phyloP scores from a whole-genome alignment of 1,139 yeast species.

The Pichia sp. region DNA sequence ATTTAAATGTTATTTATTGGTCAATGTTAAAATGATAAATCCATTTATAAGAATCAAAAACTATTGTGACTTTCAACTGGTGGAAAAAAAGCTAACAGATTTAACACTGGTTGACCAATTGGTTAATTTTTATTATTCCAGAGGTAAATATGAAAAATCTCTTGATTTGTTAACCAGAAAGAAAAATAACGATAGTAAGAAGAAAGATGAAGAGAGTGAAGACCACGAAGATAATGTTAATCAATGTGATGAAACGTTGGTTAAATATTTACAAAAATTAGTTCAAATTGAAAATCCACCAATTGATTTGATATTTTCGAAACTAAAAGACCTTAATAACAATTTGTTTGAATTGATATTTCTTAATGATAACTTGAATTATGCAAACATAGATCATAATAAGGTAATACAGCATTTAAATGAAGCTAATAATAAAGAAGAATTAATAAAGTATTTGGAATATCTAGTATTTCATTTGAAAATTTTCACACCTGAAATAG shows the following conservation, averaged over 20 bases:
- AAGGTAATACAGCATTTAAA: constrained; percentile 45
- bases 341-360: constrained; percentile 50
- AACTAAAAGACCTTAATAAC: constrained; percentile 31
- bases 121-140: constrained; percentile 69
- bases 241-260: constrained; percentile 34
- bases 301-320: constrained; percentile 52
- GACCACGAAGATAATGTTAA: constrained; percentile 4
- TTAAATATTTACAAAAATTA: constrained; percentile 55
- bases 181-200: neutral
- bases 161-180: constrained; percentile 44
- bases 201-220: neutral
- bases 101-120: constrained; percentile 57
- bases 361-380: constrained; percentile 58
- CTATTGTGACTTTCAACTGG: constrained; percentile 61
- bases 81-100: constrained; percentile 48
- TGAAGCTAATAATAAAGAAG: constrained; percentile 18
- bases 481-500: constrained; percentile 40
- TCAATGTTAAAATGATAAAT: constrained; percentile 68
- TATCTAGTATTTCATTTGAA: constrained; percentile 42
- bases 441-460: constrained; percentile 56
- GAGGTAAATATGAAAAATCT: constrained; percentile 61
- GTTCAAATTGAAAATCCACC: constrained; percentile 39
- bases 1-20: constrained; percentile 63
- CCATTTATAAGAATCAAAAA: constrained; percentile 76
- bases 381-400: constrained; percentile 50